phyloP scores from a whole-genome alignment of 2,329 filamentous ascomycete genomes.

The Fusarium falciforme region DNA sequence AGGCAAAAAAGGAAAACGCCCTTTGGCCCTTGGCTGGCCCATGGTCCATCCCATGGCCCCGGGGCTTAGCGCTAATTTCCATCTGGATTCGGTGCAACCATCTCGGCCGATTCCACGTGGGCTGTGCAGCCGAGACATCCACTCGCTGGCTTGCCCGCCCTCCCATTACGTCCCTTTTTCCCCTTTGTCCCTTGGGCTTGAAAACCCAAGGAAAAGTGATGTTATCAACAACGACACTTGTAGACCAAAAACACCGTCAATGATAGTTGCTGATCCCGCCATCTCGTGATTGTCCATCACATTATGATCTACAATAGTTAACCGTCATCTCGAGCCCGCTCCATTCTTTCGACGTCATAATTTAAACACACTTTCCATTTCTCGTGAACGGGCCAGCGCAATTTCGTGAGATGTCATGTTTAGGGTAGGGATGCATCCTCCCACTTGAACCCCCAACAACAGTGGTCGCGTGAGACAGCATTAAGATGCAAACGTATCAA shows the following conservation, averaged over 20 bases:
- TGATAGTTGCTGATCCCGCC: neutral
- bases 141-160: neutral
- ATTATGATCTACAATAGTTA: slow-evolving; percentile 24
- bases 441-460: neutral
- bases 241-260: neutral
- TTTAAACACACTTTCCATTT: slow-evolving; percentile 6
- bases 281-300: neutral
- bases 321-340: slow-evolving; percentile 19
- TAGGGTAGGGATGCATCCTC: neutral
- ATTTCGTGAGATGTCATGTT: neutral
- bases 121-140: slow-evolving; percentile 23
- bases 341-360: slow-evolving; percentile 21
- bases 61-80: slow-evolving; percentile 12
- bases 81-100: slow-evolving; percentile 14
- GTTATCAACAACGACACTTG: neutral
- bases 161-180: neutral
- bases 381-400: neutral
- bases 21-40: neutral
- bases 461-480: neutral
- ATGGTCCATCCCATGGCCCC: neutral
- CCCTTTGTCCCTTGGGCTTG: neutral
- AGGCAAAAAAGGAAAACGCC: slow-evolving; percentile 3
- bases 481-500: neutral
- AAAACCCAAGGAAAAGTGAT: neutral
- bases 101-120: slow-evolving; percentile 37